Evolutionary conservation across 2,329 filamentous ascomycete species (phyloP), one percentile per base, ranked within the genome.

Genomic region (Coniochaeta sp.): DNA sequence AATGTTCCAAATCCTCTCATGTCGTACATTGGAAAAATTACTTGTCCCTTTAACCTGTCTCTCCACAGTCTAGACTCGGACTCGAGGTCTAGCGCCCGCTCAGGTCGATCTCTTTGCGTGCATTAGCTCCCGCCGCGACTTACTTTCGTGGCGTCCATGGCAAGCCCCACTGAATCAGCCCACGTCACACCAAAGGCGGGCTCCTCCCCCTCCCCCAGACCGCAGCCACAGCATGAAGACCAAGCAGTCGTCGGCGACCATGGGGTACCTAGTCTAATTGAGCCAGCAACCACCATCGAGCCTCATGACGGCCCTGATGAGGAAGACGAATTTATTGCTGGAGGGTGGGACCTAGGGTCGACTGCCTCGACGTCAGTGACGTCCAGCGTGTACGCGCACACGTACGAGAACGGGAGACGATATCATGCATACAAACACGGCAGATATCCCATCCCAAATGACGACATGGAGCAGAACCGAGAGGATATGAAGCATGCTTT

Each of bases 401-500:
- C 59, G 1, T 64, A 57, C 44, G 61, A 64, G 52, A 58, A 62
- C 16, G 62, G 62, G 17, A 43, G 63, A 34, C 58, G 68, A 31
- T 70, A 70, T 44, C 69, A 71, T 59, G 61, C 62, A 14, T 70
- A 68, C 43, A 66, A 64, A n/a, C 64, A 68, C 47, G 67, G 67
- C 16, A 61, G 62, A 26, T 68, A 67, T 54, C 65, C 65, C 34
- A 65, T 69, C 26, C 67, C 67, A 11, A 69, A 68, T 52, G 68
- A 68, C 59, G 66, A 68, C 24, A 14, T 62, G 2, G 71, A 73
- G 60, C 69, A 71, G 62, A 68, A 71, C 19, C 67, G 71, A 28
- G 64, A 72, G 40, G 70, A 72, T 47, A 62, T 72, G 59, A 68
- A 69, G 58, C 72, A 74, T 61, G 63, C 63, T 1, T 43, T 64